Evolutionary conservation across 805 yeast species (phyloP), one percentile per base, ranked within the genome.

Genomic region (Soucietia sequanensis): DNA sequence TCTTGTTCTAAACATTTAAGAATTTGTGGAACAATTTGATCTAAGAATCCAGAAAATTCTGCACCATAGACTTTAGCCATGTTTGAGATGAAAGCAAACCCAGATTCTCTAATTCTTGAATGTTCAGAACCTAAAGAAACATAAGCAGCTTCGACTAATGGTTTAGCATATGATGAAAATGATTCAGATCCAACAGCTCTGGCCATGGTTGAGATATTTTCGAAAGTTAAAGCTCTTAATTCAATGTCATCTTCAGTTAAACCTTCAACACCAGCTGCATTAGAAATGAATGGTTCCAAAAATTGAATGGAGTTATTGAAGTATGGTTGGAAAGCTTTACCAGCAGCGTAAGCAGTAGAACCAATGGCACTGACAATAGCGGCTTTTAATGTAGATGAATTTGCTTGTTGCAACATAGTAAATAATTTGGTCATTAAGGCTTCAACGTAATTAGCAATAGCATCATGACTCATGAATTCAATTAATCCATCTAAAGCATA

Each of bases 341-440:
- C 96, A 28, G 96, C 80, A 38, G 98, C 95, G 56, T 83, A 89
- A 19, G 99, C 98, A 40, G 96, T 87, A 25, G 98, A 90, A 37
- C 98, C 98, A 58, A 93, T 86, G 25, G 97, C 96, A 35, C 95
- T 85, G 40, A 93, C 96, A 54, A 85, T 81, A 41, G 87, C 86
- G 31, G 85, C 68, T 60, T 80, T 83, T 55, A 85, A 70, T 11
- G 95, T 77, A 15, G 90, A 83, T 23, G 83, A 74, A 48, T 80
- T 74, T 31, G 95, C 86, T 43, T 76, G 71, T 50, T 79, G 82
- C 51, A 91, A 76, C 85, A 93, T 84, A 39, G 75, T 78, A 70
- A 90, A 80, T 48, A 93, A 75, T 54, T 90, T 85, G 64, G 85
- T 84, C 85, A 90, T 89, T 60, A 93, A 76, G 33, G 95, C 91